Conservation (phyloP, 1,284 basidiomycete genomes). For the Kalmanozyma brasiliensis region DNA sequence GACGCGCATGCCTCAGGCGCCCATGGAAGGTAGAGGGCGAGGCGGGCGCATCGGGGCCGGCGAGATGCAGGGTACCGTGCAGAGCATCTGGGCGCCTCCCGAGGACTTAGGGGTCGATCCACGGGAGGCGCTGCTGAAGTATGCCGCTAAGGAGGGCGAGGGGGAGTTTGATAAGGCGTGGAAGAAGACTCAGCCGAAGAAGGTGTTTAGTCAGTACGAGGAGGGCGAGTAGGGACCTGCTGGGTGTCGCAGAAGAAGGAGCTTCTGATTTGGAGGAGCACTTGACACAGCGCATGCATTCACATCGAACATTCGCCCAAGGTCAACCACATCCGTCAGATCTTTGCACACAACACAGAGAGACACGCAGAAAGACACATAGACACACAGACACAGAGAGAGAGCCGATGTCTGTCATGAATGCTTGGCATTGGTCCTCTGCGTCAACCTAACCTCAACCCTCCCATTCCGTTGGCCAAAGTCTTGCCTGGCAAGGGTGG, state of each 20-base stretch:
- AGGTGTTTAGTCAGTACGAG: conserved; percentile 40
- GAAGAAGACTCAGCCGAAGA: conserved; percentile 67
- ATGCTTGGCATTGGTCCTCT: too few relatives aligned
- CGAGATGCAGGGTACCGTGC: conserved; percentile 93
- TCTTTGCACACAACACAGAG: too few relatives aligned
- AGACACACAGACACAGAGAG: too few relatives aligned
- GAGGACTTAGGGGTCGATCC: conserved; percentile 74
- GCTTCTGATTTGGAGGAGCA: too few relatives aligned
- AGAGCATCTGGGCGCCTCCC: conserved; percentile 76
- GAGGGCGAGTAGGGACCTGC: conserved; percentile 33
- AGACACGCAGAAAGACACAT: neutral
- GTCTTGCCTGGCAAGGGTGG: conserved; percentile 3
- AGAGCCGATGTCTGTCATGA: neutral
- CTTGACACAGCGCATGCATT: too few relatives aligned
- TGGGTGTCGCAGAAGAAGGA: too few relatives aligned
- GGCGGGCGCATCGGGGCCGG: conserved; percentile 94
- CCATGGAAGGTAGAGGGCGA: conserved; percentile 87
- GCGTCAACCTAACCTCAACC: conserved; percentile 8
- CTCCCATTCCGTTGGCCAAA: conserved; percentile 5
- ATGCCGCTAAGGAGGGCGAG: conserved; percentile 71
- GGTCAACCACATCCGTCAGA: too few relatives aligned
- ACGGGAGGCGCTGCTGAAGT: conserved; percentile 92
- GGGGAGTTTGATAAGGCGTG: conserved; percentile 83
- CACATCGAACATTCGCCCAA: too few relatives aligned
- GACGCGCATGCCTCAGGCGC: conserved; percentile 74